Conservation (phyloP, 2,329 filamentous ascomycete species). For the Onygenales sp. region DNA sequence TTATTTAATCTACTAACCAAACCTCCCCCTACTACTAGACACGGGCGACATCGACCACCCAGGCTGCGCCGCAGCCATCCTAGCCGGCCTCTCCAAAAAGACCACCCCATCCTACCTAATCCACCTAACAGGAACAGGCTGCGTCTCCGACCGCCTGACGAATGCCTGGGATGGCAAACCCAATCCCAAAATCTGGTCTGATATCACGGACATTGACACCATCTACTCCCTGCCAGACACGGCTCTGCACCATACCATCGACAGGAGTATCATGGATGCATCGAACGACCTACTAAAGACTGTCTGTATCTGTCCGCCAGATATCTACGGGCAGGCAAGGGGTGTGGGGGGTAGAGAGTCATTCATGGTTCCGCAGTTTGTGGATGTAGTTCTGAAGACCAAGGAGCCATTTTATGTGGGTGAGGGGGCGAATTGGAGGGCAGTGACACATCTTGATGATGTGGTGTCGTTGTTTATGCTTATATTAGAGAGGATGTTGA, state of each 20-base stretch:
- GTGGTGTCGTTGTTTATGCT: conserved; percentile 4
- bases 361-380: conserved; percentile 5
- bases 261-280: conserved; percentile 5
- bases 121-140: conserved; percentile 4
- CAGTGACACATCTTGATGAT: conserved; percentile 6
- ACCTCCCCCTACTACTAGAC: conserved; percentile 2
- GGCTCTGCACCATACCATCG: conserved; percentile 3
- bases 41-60: conserved; percentile 8
- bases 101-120: conserved; percentile 4
- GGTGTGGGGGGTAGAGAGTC: conserved; percentile 1
- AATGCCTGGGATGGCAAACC: conserved; percentile 2
- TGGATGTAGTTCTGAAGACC: background rate
- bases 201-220: conserved; percentile 1
- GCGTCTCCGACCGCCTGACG: background rate
- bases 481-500: conserved; percentile 4
- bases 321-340: conserved; percentile 5
- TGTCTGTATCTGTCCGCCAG: conserved; percentile 3
- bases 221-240: conserved; percentile 4
- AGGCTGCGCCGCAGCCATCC: conserved; percentile 6
- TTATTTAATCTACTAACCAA: background rate
- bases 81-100: conserved; percentile 5
- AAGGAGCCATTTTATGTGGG: conserved; percentile 8
- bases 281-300: conserved; percentile 7
- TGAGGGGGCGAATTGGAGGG: conserved; percentile 4
- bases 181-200: conserved; percentile 7